phyloP scores from a whole-genome alignment of 2,329 filamentous ascomycete species.

The Trichoderma sp. region DNA sequence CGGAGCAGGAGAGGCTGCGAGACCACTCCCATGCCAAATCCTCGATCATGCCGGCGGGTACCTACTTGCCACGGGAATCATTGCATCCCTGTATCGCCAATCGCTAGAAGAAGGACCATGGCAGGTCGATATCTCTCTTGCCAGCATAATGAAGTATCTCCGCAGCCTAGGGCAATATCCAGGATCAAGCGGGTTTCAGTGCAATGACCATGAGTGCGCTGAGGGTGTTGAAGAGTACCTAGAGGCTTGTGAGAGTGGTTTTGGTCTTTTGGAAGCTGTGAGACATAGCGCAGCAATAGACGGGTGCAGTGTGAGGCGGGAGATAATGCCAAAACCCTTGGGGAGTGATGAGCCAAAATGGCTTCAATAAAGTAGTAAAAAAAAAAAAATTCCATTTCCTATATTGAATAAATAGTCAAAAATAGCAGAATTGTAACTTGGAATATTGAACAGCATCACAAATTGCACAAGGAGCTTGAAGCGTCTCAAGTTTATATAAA shows the following conservation, averaged over 20 bases:
- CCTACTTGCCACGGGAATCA: constrained; percentile 49
- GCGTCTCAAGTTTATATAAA: too few relatives aligned
- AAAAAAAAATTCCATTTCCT: too few relatives aligned
- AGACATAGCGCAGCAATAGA: too few relatives aligned
- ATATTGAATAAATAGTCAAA: too few relatives aligned
- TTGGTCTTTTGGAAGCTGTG: constrained; percentile 30
- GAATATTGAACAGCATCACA: too few relatives aligned
- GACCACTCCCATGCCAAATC: constrained; percentile 48
- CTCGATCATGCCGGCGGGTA: constrained; percentile 54
- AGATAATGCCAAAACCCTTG: too few relatives aligned
- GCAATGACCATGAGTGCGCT: neutral
- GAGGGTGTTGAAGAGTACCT: neutral
- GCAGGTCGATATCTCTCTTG: constrained; percentile 50
- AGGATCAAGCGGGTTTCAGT: constrained; percentile 19
- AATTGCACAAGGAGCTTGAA: too few relatives aligned
- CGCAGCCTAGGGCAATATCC: constrained; percentile 47
- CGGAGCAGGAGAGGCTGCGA: constrained; percentile 36
- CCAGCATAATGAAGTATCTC: constrained; percentile 51
- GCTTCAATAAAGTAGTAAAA: too few relatives aligned
- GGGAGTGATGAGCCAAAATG: too few relatives aligned
- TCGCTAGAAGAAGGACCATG: constrained; percentile 41
- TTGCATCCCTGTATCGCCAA: constrained; percentile 46
- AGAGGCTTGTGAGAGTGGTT: too few relatives aligned
- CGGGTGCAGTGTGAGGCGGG: too few relatives aligned
- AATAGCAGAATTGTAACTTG: too few relatives aligned